Conservation (phyloP, 352 stramenopile genomes). For the Globisporangium lucens region DNA sequence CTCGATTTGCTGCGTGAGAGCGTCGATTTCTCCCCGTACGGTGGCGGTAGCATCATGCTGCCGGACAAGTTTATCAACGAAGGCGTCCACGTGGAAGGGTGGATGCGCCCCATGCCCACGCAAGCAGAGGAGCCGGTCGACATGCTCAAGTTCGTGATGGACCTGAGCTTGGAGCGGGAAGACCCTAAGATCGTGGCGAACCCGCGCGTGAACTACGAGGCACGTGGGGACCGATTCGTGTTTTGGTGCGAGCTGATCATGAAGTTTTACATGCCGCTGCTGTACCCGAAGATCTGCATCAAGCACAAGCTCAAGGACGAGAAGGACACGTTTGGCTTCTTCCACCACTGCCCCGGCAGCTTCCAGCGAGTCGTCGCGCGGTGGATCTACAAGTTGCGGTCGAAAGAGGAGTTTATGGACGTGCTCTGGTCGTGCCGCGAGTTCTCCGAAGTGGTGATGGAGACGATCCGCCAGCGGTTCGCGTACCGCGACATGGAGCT, state of each 20-base stretch:
- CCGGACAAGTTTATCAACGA: constrained; percentile 83
- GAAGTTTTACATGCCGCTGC: constrained; percentile 87
- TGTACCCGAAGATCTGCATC: constrained; percentile 85
- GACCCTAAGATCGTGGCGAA: constrained; percentile 41
- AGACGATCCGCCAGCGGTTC: constrained; percentile 83
- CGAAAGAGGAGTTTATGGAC: constrained; percentile 81
- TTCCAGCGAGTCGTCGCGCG: constrained; percentile 84
- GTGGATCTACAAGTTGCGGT: constrained; percentile 85
- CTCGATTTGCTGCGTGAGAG: constrained; percentile 77
- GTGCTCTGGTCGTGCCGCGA: constrained; percentile 73
- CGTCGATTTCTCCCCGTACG: constrained; percentile 85
- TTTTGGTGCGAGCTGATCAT: constrained; percentile 88
- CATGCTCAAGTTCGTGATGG: constrained; percentile 90
- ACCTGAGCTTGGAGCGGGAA: constrained; percentile 80
- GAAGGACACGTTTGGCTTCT: constrained; percentile 74
- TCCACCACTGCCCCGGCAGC: constrained; percentile 83
- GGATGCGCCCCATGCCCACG: constrained; percentile 74
- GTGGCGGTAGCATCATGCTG: constrained; percentile 73
- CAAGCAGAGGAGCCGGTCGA: constrained; percentile 85
- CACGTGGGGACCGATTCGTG: constrained; percentile 68
- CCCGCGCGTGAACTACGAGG: constrained; percentile 42
- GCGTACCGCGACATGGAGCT: constrained; percentile 83
- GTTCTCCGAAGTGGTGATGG: constrained; percentile 85
- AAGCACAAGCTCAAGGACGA: constrained; percentile 87
- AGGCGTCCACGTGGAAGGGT: constrained; percentile 80